Base-by-base conservation (phyloP, 108 stramenopile species). In the Mayamaea pseudoterrestris region DNA sequence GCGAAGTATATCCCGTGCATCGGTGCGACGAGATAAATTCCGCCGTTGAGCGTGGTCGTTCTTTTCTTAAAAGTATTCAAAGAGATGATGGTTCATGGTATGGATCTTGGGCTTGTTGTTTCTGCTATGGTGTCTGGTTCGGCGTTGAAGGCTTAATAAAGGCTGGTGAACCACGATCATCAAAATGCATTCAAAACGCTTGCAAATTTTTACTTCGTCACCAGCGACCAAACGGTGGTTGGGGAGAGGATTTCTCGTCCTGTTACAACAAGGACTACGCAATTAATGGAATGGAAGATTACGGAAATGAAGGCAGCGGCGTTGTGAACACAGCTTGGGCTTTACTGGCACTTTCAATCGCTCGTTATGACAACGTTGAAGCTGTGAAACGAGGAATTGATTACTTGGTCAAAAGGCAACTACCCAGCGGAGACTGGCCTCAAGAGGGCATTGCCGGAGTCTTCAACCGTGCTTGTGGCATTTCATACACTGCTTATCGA, bases 381-480 rank as follows among this genome's bases (percentile, higher is more conserved):
- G 90, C 91, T 28, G 61, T 94, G 27, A 49, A 57, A 40, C 62
- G 69, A 36, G 95, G 91, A 24, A 74, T 93, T 12, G 56, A 60
- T 32, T 94, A 84, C 50, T 55, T 94, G 55, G 77, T 89, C 65
- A 62, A 57, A 30, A 65, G 86, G 39, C 96, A 99, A 76, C 73
- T 95, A 14, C 71, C 73, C 0, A 66, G 61, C 41, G 98, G 98
- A 5, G 98, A 99, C 59, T 99, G 95, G 96, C 88, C 90, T 13
- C 98, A 99, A 44, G 95, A 99, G 70, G 93, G 94, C n/a, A 94
- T 97, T 35, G 70, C 92, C 18, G 98, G 98, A 31, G 95, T 99
- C 2, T 99, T 99, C 65, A 99, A 99, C 56, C 80, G 96, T 50
- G 79, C 88, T 21, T 93, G 93, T 61, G 94, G 95, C 29, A 99